These are phyloP conservation scores for Pleurotus tuber-regium DNA, from an alignment of 768 basidiomycete genomes.

Conservation along the genomic window DNA sequence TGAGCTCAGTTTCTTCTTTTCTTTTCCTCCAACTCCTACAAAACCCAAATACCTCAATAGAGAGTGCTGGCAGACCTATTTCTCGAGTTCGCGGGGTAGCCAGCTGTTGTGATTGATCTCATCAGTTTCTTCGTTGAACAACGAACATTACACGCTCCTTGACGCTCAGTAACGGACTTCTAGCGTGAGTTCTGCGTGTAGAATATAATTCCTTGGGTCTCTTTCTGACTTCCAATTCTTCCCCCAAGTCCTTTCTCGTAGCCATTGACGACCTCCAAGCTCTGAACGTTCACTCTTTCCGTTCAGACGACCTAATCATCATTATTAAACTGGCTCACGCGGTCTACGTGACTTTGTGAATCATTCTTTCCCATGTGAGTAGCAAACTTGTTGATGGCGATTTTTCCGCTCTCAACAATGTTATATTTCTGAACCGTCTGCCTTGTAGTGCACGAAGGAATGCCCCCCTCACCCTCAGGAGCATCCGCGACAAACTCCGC, in stretches of 20 bases:
- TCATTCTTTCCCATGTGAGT: constrained; percentile 9
- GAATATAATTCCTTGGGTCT: not conserved
- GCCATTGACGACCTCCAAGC: not conserved
- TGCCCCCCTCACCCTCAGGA: constrained; percentile 7
- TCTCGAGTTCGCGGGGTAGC: not conserved
- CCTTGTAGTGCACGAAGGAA: not conserved
- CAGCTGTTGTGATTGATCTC: constrained; percentile 4
- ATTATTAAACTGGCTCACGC: constrained; percentile 2
- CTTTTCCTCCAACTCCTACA: not conserved
- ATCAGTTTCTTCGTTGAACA: not conserved
- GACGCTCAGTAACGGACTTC: constrained; percentile 5
- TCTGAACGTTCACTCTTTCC: constrained; percentile 10
- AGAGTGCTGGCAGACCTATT: not conserved
- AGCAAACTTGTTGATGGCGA: not conserved
- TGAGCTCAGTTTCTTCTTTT: not conserved
- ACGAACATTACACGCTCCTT: constrained; percentile 1
- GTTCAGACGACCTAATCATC: not conserved
- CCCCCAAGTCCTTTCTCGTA: not conserved
- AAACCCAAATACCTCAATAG: not conserved
- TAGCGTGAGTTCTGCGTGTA: constrained; percentile 6
- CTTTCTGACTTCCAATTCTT: not conserved
- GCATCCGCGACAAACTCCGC: not conserved
- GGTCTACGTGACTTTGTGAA: not conserved
- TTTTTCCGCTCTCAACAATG: not conserved
- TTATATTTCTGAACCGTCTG: not conserved